phyloP scores from a whole-genome alignment of 75 land plant genomes.

The Isoetes taiwanensis region DNA sequence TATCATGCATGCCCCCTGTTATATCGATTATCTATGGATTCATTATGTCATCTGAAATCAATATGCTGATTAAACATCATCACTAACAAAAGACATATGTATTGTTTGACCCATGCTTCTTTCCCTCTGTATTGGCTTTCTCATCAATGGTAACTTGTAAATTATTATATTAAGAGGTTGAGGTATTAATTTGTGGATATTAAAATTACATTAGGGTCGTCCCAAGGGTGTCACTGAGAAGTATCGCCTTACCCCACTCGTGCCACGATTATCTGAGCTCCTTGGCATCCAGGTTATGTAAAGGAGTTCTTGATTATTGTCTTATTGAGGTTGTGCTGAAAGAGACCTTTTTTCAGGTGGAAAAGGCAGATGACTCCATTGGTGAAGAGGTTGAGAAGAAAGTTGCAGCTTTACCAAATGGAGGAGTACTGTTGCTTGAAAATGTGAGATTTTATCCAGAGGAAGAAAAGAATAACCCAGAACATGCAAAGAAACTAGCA shows the following conservation, averaged over 20 bases:
- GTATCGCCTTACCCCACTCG: conserved; percentile 49
- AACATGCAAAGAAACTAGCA: conserved; percentile 46
- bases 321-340: not conserved
- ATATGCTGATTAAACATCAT: no score
- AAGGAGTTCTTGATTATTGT: not conserved
- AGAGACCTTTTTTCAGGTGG: conserved; percentile 13
- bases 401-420: conserved; percentile 32
- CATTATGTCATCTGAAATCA: no score
- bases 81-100: no score
- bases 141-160: no score
- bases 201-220: conserved; percentile 67
- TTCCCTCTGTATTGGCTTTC: no score
- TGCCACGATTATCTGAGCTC: conserved; percentile 39
- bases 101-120: no score
- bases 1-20: no score
- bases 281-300: conserved; percentile 21
- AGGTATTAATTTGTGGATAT: no score
- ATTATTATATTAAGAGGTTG: no score
- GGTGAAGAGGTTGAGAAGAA: conserved; percentile 45
- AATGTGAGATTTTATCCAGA: conserved; percentile 54
- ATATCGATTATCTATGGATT: no score
- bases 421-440: conserved; percentile 46
- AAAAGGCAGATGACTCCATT: conserved; percentile 40
- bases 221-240: conserved; percentile 73
- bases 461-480: conserved; percentile 53